Evolutionary conservation across 495 filamentous ascomycete species (phyloP).

Genomic region (Thermochaetoides thermophila): DNA sequence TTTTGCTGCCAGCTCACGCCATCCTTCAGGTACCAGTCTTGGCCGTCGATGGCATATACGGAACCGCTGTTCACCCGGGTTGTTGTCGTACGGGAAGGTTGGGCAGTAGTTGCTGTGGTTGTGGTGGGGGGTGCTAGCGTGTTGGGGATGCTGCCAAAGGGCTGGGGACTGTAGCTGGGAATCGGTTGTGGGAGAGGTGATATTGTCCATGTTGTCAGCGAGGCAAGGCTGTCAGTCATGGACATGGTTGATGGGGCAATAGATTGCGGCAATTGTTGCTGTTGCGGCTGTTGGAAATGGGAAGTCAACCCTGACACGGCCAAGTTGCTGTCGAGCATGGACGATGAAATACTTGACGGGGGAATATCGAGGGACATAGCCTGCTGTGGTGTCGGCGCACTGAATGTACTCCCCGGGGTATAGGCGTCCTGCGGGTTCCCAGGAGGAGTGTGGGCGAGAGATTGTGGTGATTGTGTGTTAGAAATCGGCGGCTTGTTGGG

Average conservation of each 20-base stretch:
- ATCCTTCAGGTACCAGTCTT: slow-evolving; percentile 37
- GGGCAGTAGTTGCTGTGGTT: too few species aligned
- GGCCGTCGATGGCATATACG: slow-evolving; percentile 28
- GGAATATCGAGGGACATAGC: slow-evolving; percentile 10
- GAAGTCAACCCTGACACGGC: slow-evolving; percentile 7
- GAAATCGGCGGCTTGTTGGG: slow-evolving; percentile 11
- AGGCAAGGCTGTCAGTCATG: too few species aligned
- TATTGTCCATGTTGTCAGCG: too few species aligned
- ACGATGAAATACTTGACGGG: slow-evolving; percentile 12
- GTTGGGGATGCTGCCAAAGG: too few species aligned
- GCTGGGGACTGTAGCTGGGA: too few species aligned
- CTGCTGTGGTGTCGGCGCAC: slow-evolving; percentile 13
- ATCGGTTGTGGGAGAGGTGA: too few species aligned
- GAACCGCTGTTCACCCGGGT: slow-evolving; percentile 13
- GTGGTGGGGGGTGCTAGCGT: too few species aligned
- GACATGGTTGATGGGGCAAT: not conserved
- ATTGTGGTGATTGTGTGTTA: slow-evolving; percentile 16
- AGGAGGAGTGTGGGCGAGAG: slow-evolving; percentile 10
- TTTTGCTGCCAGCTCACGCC: slow-evolving; percentile 34
- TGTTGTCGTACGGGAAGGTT: slow-evolving; percentile 1
- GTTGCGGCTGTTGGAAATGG: not conserved
- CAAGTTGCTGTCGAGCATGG: slow-evolving; percentile 13
- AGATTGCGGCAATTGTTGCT: not conserved
- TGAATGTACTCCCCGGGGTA: slow-evolving; percentile 15
- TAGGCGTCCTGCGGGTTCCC: slow-evolving; percentile 11